These are phyloP conservation scores for Pulveroboletus sp. DNA, from an alignment of 768 basidiomycete species.

Conservation along the genomic window DNA sequence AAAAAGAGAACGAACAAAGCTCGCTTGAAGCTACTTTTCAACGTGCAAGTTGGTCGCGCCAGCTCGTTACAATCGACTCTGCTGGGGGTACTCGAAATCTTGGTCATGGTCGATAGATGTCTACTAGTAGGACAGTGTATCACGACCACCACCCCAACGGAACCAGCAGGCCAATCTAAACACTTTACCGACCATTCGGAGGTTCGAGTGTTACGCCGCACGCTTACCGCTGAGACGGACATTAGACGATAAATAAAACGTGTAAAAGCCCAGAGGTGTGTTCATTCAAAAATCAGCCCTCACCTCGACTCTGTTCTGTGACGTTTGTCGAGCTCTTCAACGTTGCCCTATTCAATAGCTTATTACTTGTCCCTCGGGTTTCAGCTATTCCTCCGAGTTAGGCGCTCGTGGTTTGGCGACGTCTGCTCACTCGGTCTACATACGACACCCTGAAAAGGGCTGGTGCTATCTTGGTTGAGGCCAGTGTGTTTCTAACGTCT, in stretches of 20 bases:
- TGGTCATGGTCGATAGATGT: no score
- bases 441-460: constrained; percentile 6
- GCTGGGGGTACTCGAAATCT: no score
- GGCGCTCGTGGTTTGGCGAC: not conserved
- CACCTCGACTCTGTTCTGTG: not conserved
- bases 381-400: not conserved
- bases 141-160: no score
- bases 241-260: not conserved
- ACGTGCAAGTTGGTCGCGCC: no score
- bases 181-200: no score
- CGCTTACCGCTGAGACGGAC: not conserved
- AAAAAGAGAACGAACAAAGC: no score
- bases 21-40: no score
- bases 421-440: not conserved
- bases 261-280: not conserved
- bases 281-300: not conserved
- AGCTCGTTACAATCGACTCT: no score
- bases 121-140: no score
- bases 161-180: no score
- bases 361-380: not conserved
- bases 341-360: not conserved
- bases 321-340: constrained; percentile 1
- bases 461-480: not conserved
- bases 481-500: not conserved
- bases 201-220: no score